Evolutionary conservation across 805 yeast species (phyloP).

Genomic region (Komagataella pseudopastoris): DNA sequence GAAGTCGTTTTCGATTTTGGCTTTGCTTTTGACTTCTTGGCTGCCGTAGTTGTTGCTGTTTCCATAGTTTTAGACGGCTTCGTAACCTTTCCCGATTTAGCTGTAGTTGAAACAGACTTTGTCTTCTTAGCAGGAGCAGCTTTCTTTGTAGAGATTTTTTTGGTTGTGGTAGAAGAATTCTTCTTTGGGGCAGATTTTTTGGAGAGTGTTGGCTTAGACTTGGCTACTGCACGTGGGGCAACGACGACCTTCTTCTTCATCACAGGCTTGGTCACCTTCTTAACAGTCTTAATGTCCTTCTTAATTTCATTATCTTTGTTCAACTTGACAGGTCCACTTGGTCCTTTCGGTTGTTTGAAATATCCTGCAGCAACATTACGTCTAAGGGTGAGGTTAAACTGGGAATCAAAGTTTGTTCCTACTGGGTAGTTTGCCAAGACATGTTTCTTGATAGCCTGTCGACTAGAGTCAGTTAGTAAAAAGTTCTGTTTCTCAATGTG

Average conservation of each 20-base stretch:
- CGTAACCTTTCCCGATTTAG: not conserved
- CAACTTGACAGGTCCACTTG: slow-evolving; percentile 75
- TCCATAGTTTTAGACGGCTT: not conserved
- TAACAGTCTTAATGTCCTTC: slow-evolving; percentile 12
- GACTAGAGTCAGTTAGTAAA: slow-evolving; percentile 23
- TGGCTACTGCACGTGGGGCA: not conserved
- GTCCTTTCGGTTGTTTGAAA: slow-evolving; percentile 78
- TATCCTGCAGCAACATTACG: slow-evolving; percentile 71
- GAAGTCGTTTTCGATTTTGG: not conserved
- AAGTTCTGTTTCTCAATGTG: not conserved
- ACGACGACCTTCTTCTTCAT: slow-evolving; percentile 16
- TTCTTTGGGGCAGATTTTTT: slow-evolving; percentile 19
- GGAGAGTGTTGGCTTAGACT: slow-evolving; percentile 8
- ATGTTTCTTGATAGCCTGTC: slow-evolving; percentile 81
- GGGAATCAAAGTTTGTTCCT: slow-evolving; percentile 56
- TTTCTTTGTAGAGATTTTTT: slow-evolving; percentile 3
- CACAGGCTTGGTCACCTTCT: slow-evolving; percentile 17
- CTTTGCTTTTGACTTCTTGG: not conserved
- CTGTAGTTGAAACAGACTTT: not conserved
- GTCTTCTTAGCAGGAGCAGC: not conserved
- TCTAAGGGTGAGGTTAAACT: slow-evolving; percentile 67
- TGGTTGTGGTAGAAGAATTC: slow-evolving; percentile 11
- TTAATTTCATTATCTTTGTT: slow-evolving; percentile 16
- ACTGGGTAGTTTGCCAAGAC: slow-evolving; percentile 50
- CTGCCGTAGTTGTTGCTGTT: not conserved